Evolutionary conservation across 768 basidiomycete species (phyloP), one percentile per base, ranked within the genome.

Genomic region (Cyclocybe cylindracea): DNA sequence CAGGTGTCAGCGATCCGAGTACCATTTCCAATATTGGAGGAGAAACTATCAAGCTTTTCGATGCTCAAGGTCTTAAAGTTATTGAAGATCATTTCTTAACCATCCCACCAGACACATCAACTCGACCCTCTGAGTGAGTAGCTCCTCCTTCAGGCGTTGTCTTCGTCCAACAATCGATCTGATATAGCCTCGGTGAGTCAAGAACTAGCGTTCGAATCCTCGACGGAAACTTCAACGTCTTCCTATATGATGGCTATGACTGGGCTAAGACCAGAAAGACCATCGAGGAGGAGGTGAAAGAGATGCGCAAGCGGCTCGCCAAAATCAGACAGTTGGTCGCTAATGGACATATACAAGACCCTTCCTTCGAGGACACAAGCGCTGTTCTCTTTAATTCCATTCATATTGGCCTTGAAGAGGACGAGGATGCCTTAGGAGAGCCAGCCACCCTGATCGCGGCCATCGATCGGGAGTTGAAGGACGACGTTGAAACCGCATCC

Each of bases 171-270:
- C 40, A 16, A 35, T 33, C 37, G 5, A 35, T 40, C 40, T 31
- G 16, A 24, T 46, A 46, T 45, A 83, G 80, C 40, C 59, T 66
- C 29, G 77, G 76, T 9, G 77, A 79, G 32, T 79, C 80, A 7
- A 73, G 65, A 19, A 53, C 85, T n/a, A 78, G 71, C 29, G 61
- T 89, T 50, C 77, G 83, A 19, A 60, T 91, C 4, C 74, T 79
- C 39, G 70, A 88, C 39, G 84, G 82, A 48, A 78, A 89, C 57
- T 66, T 89, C 43, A 79, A 79, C 1, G 61, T 98, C 18, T 79
- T 86, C 46, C 77, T 99, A 3, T 91, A 97, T 63, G 92, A 94
- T 50, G 97, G 97, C 2, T 99, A 94, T 61, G 97, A 99, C 65
- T 99, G 97, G 95, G 69, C 65, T 1, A 78, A 78, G 43, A 99